phyloP scores from a whole-genome alignment of 805 yeast genomes.

The Spathaspora hagerdaliae region DNA sequence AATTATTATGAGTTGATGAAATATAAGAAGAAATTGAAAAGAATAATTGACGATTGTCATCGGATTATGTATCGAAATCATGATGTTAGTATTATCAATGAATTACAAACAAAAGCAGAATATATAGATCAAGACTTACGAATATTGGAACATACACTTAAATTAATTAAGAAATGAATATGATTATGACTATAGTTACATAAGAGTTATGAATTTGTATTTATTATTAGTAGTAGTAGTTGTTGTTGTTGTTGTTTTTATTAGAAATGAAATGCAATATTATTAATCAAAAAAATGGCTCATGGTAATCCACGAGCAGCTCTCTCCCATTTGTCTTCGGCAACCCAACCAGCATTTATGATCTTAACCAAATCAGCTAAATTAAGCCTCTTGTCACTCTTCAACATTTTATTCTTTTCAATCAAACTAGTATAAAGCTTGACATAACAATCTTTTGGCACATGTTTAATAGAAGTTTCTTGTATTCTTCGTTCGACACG shows the following conservation, averaged over 20 bases:
- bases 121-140: slow-evolving; percentile 67
- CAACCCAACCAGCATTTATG: slow-evolving; percentile 82
- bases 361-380: slow-evolving; percentile 68
- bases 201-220: neutral
- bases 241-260: neutral
- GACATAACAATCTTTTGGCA: slow-evolving; percentile 50
- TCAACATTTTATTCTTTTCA: slow-evolving; percentile 63
- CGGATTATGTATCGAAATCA: neutral
- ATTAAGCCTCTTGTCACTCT: slow-evolving; percentile 58
- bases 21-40: slow-evolving; percentile 20
- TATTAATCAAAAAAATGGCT: neutral
- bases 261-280: neutral
- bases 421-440: slow-evolving; percentile 68
- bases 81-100: slow-evolving; percentile 3
- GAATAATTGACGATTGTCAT: slow-evolving; percentile 13
- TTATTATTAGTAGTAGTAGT: neutral
- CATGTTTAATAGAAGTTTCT: slow-evolving; percentile 20
- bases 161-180: slow-evolving; percentile 9
- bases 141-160: slow-evolving; percentile 57
- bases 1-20: slow-evolving; percentile 24
- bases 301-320: slow-evolving; percentile 39
- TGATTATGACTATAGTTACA: neutral
- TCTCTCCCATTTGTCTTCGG: slow-evolving; percentile 68
- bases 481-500: slow-evolving; percentile 10
- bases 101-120: slow-evolving; percentile 50